Base-by-base conservation (phyloP, 192 early-diverging fungal genomes). In the Dissophora ornata region DNA sequence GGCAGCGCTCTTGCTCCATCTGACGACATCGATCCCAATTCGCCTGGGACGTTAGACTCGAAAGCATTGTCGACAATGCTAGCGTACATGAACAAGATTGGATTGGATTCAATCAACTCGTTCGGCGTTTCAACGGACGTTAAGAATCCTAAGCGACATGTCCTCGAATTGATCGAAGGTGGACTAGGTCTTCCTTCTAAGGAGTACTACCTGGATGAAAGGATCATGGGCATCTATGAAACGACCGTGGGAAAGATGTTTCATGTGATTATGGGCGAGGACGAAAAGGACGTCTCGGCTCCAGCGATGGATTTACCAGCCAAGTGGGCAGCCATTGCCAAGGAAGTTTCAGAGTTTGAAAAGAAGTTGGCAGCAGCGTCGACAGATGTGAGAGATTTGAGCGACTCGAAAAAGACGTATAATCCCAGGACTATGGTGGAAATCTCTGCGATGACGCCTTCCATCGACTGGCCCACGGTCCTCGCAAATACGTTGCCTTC, bases 181-280 rank as follows among this genome's bases (percentile, higher is more conserved):
- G 87, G 84, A 1, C 58, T 90, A 8, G 81, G 69, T 21, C 61
- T 89, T 34, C 90, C 90, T 22, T 83, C 87, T 15, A 89, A 85
- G 42, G 85, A 90, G 26, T 91, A 90, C 48, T 92, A 92, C 71
- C 48, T 75, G 34, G 79, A 90, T 18, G 18, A 58, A n/a, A 56
- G 79, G 4, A 73, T 74, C 7, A 26, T 83, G 10, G 51, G 38
- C 15, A 55, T 65, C 11, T 90, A 87, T 32, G 41, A 81, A 49
- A 30, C 29, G 26, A 80, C 70, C n/a, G 49, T 88, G 13, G 32
- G 57, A 1, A 64, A 80, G 12, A 71, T 85, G 33, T 49, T 89
- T 29, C 33, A 56, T 13, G 29, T 67, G 2, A 50, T 87, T 8
- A 30, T 86, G 8, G 75, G 66, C 15, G 44, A 60, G 21, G 26